These are phyloP conservation scores for Flaveria ramosissima DNA, from an alignment of 129 eudicot species.

Conservation along the genomic window DNA sequence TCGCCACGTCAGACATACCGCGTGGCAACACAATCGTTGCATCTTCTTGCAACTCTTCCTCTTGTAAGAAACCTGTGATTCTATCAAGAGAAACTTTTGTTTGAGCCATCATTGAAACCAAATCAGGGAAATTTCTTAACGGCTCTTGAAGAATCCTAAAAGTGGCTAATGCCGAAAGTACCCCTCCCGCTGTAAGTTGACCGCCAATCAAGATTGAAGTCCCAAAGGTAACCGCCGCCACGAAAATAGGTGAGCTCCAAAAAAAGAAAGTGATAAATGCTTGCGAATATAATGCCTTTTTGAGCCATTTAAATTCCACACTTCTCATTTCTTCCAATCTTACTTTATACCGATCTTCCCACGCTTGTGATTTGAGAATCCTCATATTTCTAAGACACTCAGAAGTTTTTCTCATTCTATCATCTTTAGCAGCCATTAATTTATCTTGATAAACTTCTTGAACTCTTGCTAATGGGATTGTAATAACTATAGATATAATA, in stretches of 20 bases:
- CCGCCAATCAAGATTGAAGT: slow-evolving; percentile 71
- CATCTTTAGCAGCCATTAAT: slow-evolving; percentile 87
- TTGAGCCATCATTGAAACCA: slow-evolving; percentile 91
- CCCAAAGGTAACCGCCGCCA: slow-evolving; percentile 79
- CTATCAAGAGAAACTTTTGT: slow-evolving; percentile 92
- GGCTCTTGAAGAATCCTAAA: slow-evolving; percentile 94
- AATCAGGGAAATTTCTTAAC: slow-evolving; percentile 81
- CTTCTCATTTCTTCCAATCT: slow-evolving; percentile 69
- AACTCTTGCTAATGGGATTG: slow-evolving; percentile 77
- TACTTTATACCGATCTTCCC: slow-evolving; percentile 77
- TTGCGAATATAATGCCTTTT: slow-evolving; percentile 80
- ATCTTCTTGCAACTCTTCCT: slow-evolving; percentile 73
- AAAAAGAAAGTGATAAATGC: slow-evolving; percentile 88
- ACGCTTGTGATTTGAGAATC: slow-evolving; percentile 84
- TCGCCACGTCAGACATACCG: slow-evolving; percentile 64
- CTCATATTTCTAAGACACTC: slow-evolving; percentile 89
- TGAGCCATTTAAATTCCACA: slow-evolving; percentile 77
- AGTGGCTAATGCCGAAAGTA: slow-evolving; percentile 89
- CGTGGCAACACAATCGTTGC: slow-evolving; percentile 57
- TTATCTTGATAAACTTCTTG: slow-evolving; percentile 86
- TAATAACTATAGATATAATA: slow-evolving; percentile 69
- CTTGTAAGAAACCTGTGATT: slow-evolving; percentile 59
- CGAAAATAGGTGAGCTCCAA: slow-evolving; percentile 95
- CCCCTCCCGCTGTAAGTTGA: slow-evolving; percentile 84
- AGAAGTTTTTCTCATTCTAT: slow-evolving; percentile 83